Base-by-base conservation (phyloP, 352 stramenopile genomes). In the Globisporangium echinulatum region DNA sequence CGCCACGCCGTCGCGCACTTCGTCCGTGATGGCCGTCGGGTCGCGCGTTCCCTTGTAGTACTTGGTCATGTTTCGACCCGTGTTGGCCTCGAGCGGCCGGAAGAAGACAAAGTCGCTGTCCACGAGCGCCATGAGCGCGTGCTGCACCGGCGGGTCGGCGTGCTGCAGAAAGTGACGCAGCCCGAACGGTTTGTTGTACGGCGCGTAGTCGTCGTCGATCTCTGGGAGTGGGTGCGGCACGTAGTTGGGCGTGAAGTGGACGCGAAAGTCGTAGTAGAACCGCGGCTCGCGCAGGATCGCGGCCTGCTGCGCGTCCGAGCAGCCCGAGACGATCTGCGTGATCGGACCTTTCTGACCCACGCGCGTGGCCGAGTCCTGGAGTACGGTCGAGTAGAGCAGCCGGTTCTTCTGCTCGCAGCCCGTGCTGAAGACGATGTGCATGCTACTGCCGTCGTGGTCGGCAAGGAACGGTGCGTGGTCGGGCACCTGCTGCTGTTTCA, bases 161-260 rank as follows among this genome's bases (percentile, higher is more conserved):
- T 82, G 62, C 36, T 51, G 47, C 19, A 85, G 59, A 63, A 78
- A 87, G 62, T 87, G 69, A 17, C 70, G 67, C 19, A 87, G 60
- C 42, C 61, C 61, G 55, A 76, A 80, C 25, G 74, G 74, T 44
- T 82, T 82, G 61, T 79, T 81, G 63, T 79, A 81, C 38, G 72
- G 69, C 19, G 66, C 62, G 62, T 79, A 84, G 14, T 60, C 1
- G 57, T 84, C 71, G 15, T 59, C 67, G 25, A 77, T 58, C 51
- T 69, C 66, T 33, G 63, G 65, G 17, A 52, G 56, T 7, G 75
- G 75, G 40, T 79, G 64, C 6, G 61, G 67, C 1, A 65, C 71
- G 58, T 73, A 85, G 11, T 55, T 63, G 14, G 72, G 75, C 36
- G 70, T 72, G 59, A 82, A 78, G 49, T 82, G 72, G 51, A 69